These are phyloP conservation scores for Schwanniomyces etchellsii DNA, from an alignment of 1,139 yeast genomes.

Conservation along the genomic window DNA sequence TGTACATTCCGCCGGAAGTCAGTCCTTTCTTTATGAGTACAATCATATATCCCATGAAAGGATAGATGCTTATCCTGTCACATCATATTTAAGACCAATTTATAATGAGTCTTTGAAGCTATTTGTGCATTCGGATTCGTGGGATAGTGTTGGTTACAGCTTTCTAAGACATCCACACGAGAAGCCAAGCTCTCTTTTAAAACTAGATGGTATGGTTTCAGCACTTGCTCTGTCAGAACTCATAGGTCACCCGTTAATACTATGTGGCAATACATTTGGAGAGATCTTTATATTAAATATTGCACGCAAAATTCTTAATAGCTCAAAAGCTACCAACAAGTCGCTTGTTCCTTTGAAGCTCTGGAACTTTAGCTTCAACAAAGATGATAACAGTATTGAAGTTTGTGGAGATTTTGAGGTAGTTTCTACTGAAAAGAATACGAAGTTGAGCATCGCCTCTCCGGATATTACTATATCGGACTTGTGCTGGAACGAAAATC, in stretches of 20 bases:
- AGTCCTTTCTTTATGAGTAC: slow-evolving; percentile 35
- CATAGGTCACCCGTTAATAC: slow-evolving; percentile 54
- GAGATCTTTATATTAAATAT: slow-evolving; percentile 31
- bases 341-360: slow-evolving; percentile 26
- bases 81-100: slow-evolving; percentile 19
- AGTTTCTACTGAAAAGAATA: slow-evolving; percentile 23
- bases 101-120: slow-evolving; percentile 23
- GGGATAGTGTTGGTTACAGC: slow-evolving; percentile 25
- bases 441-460: slow-evolving; percentile 40
- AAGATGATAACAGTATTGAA: slow-evolving; percentile 10
- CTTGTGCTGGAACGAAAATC: slow-evolving; percentile 58
- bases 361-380: slow-evolving; percentile 26
- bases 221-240: slow-evolving; percentile 24
- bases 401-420: slow-evolving; percentile 23
- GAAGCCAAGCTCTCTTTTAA: slow-evolving; percentile 22
- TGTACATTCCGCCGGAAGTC: slow-evolving; percentile 46
- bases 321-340: slow-evolving; percentile 27
- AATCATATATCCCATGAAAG: slow-evolving; percentile 32
- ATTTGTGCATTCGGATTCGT: slow-evolving; percentile 19
- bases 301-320: slow-evolving; percentile 31
- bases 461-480: slow-evolving; percentile 48
- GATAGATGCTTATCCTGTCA: slow-evolving; percentile 16
- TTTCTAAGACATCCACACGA: slow-evolving; percentile 34
- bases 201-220: slow-evolving; percentile 27
- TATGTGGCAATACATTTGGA: slow-evolving; percentile 65